phyloP scores from a whole-genome alignment of 1,284 basidiomycete species.

The Ustilago tritici region DNA sequence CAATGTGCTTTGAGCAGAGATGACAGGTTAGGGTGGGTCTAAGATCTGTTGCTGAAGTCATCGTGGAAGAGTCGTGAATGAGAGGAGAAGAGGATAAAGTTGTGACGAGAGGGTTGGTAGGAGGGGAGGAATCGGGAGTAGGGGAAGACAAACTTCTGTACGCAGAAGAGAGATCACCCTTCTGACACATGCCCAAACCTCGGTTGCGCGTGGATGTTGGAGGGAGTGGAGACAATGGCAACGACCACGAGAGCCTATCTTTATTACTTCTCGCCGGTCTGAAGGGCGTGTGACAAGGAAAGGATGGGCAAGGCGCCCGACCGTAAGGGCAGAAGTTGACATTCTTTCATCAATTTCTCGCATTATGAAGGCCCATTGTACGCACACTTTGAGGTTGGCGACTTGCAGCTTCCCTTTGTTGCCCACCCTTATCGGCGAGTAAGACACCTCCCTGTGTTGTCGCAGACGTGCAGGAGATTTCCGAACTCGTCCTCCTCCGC shows the following conservation, averaged over 20 bases:
- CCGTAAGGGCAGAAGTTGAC: not conserved
- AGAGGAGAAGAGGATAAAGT: not conserved
- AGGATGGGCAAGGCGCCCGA: not conserved
- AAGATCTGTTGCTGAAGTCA: conserved; percentile 2
- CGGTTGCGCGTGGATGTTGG: not conserved
- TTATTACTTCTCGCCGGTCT: not conserved
- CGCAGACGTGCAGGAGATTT: not conserved
- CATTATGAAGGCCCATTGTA: not conserved
- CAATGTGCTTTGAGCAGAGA: conserved; percentile 10
- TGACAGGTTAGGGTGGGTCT: conserved; percentile 1
- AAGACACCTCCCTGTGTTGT: not conserved
- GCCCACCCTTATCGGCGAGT: not conserved
- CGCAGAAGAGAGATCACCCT: not conserved
- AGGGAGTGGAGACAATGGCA: not conserved
- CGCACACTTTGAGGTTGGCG: not conserved
- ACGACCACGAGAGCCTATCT: not conserved
- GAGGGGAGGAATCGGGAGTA: not conserved
- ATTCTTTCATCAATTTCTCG: not conserved
- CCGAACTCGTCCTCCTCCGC: not conserved
- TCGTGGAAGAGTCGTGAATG: not conserved
- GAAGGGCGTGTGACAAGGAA: not conserved
- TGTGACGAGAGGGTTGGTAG: not conserved
- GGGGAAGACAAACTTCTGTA: not conserved
- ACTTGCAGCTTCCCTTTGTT: not conserved
- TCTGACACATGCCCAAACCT: not conserved